Evolutionary conservation across 495 filamentous ascomycete species (phyloP), one percentile per base, ranked within the genome.

Genomic region (Xylaria intraflava): DNA sequence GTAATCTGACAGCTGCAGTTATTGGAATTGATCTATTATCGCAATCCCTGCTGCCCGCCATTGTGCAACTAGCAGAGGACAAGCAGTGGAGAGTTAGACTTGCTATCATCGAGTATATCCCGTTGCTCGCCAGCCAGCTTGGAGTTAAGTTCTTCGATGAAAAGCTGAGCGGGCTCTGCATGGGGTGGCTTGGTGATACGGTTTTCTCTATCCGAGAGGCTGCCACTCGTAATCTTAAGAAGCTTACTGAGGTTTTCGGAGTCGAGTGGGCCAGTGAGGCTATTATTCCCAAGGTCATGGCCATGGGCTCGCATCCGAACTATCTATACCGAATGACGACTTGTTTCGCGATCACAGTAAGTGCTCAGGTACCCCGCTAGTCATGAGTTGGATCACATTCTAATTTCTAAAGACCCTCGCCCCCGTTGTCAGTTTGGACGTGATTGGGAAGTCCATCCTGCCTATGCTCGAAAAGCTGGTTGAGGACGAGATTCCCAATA

Each of bases 261-360:
- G 91, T 97, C 14, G 89, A 95, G 46, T 98, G 93, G 93, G 91
- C 93, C n/a, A 90, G 84, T 71, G 87, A 89, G 59, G 90, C 91
- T 39, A 98, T 98, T 61, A 95, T 98, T 60, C 93, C 93, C 27
- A 96, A 96, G 73, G 93, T 98, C 57, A 93, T 96, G 83, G 87
- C 84, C 12, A 96, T 98, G 94, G 93, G 93, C 27, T 84, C 86
- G 51, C 94, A 98, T 65, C 90, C 93, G 22, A 98, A 98, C 71
- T 98, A 98, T 66, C 83, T 98, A 38, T 98, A 98, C 78, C 83
- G 93, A 59, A 98, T 98, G 93, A 98, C 93, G 11, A 98, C 93
- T 26, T 96, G 91, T 72, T 96, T 97, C 65, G 93, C 93, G 45
- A 90, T 98, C 61, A 90, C 92, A 55, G 93, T 98, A 82, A 75